These are phyloP conservation scores for Niebla homalea DNA, from an alignment of 495 filamentous ascomycete species.

Conservation along the genomic window DNA sequence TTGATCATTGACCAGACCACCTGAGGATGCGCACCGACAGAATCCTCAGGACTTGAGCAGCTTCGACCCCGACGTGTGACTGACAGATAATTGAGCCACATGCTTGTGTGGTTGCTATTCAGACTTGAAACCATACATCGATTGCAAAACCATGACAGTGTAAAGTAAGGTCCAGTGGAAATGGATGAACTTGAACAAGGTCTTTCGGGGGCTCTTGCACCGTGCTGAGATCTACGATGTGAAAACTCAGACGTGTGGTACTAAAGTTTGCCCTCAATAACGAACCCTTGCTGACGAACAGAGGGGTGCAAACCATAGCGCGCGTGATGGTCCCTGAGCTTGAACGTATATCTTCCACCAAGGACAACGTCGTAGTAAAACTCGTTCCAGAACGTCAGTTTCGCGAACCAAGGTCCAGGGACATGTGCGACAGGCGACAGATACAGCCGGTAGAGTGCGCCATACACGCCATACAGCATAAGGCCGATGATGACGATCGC, in stretches of 20 bases:
- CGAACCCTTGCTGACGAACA: neutral
- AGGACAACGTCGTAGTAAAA: conserved; percentile 20
- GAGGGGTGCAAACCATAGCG: conserved; percentile 5
- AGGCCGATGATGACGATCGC: neutral
- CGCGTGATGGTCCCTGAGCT: conserved; percentile 13
- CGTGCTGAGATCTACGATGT: conserved; percentile 14
- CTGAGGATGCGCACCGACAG: too few species aligned
- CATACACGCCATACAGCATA: conserved; percentile 5
- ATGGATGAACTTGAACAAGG: too few species aligned
- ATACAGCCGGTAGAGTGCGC: conserved; percentile 19
- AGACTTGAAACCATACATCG: too few species aligned
- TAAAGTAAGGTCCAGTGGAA: too few species aligned
- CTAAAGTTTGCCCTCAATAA: neutral
- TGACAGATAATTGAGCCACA: too few species aligned
- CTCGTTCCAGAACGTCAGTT: conserved; percentile 23
- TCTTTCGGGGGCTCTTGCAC: too few species aligned
- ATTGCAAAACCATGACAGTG: too few species aligned
- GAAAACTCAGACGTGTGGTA: conserved; percentile 13
- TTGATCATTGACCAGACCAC: too few species aligned
- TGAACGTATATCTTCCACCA: conserved; percentile 14
- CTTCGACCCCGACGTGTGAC: too few species aligned
- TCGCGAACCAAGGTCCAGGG: conserved; percentile 23
- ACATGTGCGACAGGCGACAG: conserved; percentile 20
- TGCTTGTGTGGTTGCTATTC: too few species aligned
- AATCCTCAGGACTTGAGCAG: too few species aligned